Evolutionary conservation across 2,329 filamentous ascomycete species (phyloP), one percentile per base, ranked within the genome.

Genomic region (Alternaria postmessia): DNA sequence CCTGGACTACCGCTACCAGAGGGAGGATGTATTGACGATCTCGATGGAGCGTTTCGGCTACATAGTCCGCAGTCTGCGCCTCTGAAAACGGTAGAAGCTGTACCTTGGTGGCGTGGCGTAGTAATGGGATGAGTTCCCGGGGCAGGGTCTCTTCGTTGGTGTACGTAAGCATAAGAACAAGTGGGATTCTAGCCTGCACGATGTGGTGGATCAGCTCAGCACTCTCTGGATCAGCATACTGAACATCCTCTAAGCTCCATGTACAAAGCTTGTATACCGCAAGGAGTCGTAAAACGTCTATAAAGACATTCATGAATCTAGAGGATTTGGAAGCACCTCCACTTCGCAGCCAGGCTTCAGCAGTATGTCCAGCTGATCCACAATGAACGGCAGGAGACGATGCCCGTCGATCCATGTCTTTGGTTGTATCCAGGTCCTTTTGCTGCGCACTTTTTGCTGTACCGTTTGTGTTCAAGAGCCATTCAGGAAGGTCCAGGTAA

Each of bases 191-290:
- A 1, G 90, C 88, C 51, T 85, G 84, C 56, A 96, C 88, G 53
- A 97, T 93, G 70, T 93, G 90, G 16, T 89, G 86, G 39, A 97
- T 89, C 53, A 97, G 82, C 59, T 96, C 92, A 48, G 95, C 81
- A 14, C 91, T 95, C 76, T 97, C 94, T 26, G 91, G 87, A 73
- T 97, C 94, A 7, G 93, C 93, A 76, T 93, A 95, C 70, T 97
- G 93, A 32, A 97, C 81, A 77, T 97, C 94, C 72, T 97, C 94
- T 28, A 97, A 80, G 69, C 89, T 93, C 68, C 97, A 89, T 72
- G 92, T 96, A 54, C 97, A 93, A 70, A 97, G 89, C 70, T 94
- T 95, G 75, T 94, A 89, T 20, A 89, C 85, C 0, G 92, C 91
- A 56, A 98, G 89, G 42, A 96, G 87, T 53, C 92, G 87, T 51